Conservation (phyloP, 306 rosid genomes). For the Lablab purpureus region DNA sequence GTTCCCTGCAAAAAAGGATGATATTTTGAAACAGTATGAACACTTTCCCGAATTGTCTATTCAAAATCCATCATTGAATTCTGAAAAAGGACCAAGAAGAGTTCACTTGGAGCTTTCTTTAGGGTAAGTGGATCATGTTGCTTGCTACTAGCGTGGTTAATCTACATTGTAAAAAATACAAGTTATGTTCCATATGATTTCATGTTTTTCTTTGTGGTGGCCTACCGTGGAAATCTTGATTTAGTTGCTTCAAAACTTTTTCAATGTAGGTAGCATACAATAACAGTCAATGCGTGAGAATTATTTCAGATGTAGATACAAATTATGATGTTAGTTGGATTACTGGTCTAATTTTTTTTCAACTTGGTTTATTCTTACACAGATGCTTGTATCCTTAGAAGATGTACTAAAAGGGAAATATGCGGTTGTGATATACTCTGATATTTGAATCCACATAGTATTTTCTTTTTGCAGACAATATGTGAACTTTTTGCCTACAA, state of each 20-base stretch:
- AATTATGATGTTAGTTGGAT: background rate
- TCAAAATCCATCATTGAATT: slow-evolving; percentile 54
- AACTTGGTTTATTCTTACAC: background rate
- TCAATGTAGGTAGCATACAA: background rate
- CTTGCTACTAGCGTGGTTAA: slow-evolving; percentile 26
- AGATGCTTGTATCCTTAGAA: slow-evolving; percentile 11
- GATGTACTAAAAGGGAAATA: background rate
- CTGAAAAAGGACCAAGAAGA: slow-evolving; percentile 63
- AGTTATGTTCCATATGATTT: slow-evolving; percentile 38
- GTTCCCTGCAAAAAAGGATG: slow-evolving; percentile 68
- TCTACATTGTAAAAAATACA: slow-evolving; percentile 8
- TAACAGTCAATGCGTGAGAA: slow-evolving; percentile 22
- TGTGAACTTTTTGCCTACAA: slow-evolving; percentile 8
- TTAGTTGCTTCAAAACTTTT: background rate
- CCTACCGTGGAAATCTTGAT: slow-evolving; percentile 22
- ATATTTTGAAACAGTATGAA: slow-evolving; percentile 62
- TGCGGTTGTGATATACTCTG: background rate
- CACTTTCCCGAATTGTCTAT: slow-evolving; percentile 66
- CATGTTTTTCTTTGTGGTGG: slow-evolving; percentile 26
- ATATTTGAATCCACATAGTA: background rate
- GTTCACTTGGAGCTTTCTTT: slow-evolving; percentile 79
- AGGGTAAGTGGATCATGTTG: slow-evolving; percentile 72
- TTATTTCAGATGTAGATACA: slow-evolving; percentile 2
- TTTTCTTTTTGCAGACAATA: slow-evolving; percentile 1
- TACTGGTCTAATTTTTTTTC: slow-evolving; percentile 3